Evolutionary conservation across 495 filamentous ascomycete species (phyloP).

Genomic region (Diplogelasinospora grovesii): DNA sequence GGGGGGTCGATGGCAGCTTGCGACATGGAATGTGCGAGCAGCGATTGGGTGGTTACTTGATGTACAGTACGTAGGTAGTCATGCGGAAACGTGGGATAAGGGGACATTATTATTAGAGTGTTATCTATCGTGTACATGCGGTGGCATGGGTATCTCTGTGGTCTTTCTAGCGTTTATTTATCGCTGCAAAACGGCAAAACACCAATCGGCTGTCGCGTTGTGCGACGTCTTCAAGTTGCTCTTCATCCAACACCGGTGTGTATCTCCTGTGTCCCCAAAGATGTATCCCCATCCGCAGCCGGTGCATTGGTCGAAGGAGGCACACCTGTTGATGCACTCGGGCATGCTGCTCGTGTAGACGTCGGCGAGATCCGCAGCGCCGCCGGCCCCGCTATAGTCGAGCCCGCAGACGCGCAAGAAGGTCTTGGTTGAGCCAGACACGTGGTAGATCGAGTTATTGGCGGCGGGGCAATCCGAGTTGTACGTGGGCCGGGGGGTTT

Average conservation of each 20-base stretch:
- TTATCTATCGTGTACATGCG: too few species aligned
- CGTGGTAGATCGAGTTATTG: slow-evolving; percentile 39
- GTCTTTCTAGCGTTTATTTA: too few species aligned
- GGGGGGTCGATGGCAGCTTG: too few species aligned
- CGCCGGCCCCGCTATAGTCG: slow-evolving; percentile 32
- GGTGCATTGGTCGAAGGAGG: slow-evolving; percentile 32
- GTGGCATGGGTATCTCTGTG: too few species aligned
- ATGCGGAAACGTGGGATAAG: too few species aligned
- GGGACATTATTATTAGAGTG: too few species aligned
- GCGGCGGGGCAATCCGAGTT: slow-evolving; percentile 32
- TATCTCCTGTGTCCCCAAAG: slow-evolving; percentile 27
- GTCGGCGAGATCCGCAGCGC: slow-evolving; percentile 31
- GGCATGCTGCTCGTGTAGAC: slow-evolving; percentile 32
- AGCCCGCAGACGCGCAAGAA: slow-evolving; percentile 41
- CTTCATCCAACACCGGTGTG: slow-evolving; percentile 41
- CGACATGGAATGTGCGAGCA: too few species aligned
- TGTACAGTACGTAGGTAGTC: too few species aligned
- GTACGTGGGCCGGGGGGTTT: slow-evolving; percentile 10
- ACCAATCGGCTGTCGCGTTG: slow-evolving; percentile 29
- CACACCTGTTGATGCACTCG: slow-evolving; percentile 42
- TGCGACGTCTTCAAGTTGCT: slow-evolving; percentile 28
- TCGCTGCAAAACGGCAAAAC: slow-evolving; percentile 34
- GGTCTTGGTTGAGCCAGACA: slow-evolving; percentile 32
- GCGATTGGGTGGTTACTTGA: too few species aligned
- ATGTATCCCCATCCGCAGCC: slow-evolving; percentile 38